Conservation (phyloP, 1,139 yeast genomes). For the Magnusiomyces suaveolens region DNA sequence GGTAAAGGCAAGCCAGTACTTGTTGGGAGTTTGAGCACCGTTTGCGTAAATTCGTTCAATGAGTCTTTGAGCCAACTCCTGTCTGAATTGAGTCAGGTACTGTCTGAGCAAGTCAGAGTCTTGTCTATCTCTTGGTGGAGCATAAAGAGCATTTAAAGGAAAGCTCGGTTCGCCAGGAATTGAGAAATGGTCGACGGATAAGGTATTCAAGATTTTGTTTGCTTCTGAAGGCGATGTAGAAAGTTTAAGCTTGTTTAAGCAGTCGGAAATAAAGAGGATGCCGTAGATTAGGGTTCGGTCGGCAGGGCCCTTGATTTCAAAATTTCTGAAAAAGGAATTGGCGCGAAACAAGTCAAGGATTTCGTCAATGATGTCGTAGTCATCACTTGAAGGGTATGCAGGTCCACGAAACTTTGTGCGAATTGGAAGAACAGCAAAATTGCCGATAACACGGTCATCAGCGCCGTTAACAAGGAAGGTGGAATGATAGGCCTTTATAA, state of each 20-base stretch:
- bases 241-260: constrained; percentile 51
- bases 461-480: constrained; percentile 51
- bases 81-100: constrained; percentile 87
- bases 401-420: constrained; percentile 86
- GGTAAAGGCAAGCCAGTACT: constrained; percentile 93
- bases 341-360: constrained; percentile 86
- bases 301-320: constrained; percentile 92
- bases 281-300: constrained; percentile 95
- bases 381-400: constrained; percentile 69
- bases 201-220: constrained; percentile 59
- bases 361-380: constrained; percentile 89
- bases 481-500: constrained; percentile 70
- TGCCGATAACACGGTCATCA: constrained; percentile 41
- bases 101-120: constrained; percentile 73
- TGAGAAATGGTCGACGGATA: constrained; percentile 78
- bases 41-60: constrained; percentile 61
- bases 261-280: constrained; percentile 79
- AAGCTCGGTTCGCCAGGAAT: constrained; percentile 94
- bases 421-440: constrained; percentile 72
- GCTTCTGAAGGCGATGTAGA: constrained; percentile 48
- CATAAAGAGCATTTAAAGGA: constrained; percentile 78
- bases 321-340: constrained; percentile 90
- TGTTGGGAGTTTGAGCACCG: constrained; percentile 37
- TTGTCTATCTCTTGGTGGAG: constrained; percentile 61
- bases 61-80: constrained; percentile 77